These are phyloP conservation scores for Elaeis oleifera DNA, from an alignment of 202 grass and related monocot species.

Conservation along the genomic window DNA sequence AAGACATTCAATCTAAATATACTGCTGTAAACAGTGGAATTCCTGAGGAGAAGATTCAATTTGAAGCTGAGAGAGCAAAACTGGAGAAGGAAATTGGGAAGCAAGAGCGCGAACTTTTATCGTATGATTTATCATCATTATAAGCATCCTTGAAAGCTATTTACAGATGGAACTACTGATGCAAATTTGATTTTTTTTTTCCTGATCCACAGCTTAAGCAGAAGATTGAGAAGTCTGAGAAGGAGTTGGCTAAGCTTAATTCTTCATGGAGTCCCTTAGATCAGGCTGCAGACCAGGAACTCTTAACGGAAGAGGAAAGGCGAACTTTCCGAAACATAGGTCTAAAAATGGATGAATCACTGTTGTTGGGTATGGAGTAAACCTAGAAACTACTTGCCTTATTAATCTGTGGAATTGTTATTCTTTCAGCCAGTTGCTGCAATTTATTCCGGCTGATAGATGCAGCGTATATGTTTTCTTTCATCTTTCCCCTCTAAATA, in stretches of 20 bases:
- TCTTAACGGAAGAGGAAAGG: slow-evolving; percentile 77
- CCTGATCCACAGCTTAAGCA: slow-evolving; percentile 46
- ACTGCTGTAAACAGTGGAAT: slow-evolving; percentile 23
- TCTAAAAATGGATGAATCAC: slow-evolving; percentile 56
- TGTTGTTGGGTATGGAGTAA: slow-evolving; percentile 49
- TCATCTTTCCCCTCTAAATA: too few relatives aligned
- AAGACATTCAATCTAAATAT: slow-evolving; percentile 43
- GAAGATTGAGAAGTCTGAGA: slow-evolving; percentile 73
- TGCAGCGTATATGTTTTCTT: too few relatives aligned
- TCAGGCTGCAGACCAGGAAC: slow-evolving; percentile 56
- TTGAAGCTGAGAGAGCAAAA: slow-evolving; percentile 56
- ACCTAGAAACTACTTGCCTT: too few relatives aligned
- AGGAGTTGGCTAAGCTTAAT: slow-evolving; percentile 50
- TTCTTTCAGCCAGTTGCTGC: too few relatives aligned
- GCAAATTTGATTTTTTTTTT: slow-evolving; percentile 2
- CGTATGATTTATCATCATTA: slow-evolving; percentile 26
- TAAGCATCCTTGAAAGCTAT: too few relatives aligned
- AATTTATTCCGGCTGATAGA: too few relatives aligned
- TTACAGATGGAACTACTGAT: neutral
- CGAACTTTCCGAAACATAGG: slow-evolving; percentile 50
- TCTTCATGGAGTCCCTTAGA: slow-evolving; percentile 41
- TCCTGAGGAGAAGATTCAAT: slow-evolving; percentile 23
- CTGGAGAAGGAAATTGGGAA: slow-evolving; percentile 70
- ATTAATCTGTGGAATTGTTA: too few relatives aligned
- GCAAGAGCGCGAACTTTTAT: slow-evolving; percentile 45